Evolutionary conservation across 495 filamentous ascomycete genomes (phyloP).

Genomic region (Penicillium mononematosum): DNA sequence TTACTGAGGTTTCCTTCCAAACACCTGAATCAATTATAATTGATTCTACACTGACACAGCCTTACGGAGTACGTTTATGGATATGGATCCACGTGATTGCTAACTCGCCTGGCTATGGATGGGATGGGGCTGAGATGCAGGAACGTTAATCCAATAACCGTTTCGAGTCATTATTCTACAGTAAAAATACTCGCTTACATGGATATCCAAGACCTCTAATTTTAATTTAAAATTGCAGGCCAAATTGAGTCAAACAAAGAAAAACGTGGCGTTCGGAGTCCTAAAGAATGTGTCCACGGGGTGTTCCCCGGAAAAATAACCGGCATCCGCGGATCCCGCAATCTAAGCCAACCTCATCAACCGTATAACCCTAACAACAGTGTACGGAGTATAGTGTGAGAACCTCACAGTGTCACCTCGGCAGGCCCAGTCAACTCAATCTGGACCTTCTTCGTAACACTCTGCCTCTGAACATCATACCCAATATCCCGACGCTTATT

Average conservation of each 20-base stretch:
- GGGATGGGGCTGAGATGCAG: neutral
- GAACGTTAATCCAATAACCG: neutral
- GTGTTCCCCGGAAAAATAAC: too few species aligned
- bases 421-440: conserved; percentile 29
- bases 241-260: neutral
- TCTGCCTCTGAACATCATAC: conserved; percentile 19
- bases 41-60: neutral
- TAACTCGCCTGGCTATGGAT: neutral
- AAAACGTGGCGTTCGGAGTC: too few species aligned
- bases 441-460: conserved; percentile 24
- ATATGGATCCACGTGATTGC: neutral
- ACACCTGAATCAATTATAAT: neutral
- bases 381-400: too few species aligned
- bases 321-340: too few species aligned
- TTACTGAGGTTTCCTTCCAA: neutral
- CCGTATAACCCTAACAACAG: too few species aligned
- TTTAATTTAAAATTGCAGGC: neutral
- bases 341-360: too few species aligned
- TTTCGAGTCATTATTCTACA: neutral
- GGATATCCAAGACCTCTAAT: neutral
- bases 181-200: conserved; percentile 1
- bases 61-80: neutral
- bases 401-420: conserved; percentile 14
- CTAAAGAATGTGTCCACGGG: too few species aligned
- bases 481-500: conserved; percentile 3